Evolutionary conservation across 73 alveolate genomes (phyloP).

Genomic region (Uronychia setigera): DNA sequence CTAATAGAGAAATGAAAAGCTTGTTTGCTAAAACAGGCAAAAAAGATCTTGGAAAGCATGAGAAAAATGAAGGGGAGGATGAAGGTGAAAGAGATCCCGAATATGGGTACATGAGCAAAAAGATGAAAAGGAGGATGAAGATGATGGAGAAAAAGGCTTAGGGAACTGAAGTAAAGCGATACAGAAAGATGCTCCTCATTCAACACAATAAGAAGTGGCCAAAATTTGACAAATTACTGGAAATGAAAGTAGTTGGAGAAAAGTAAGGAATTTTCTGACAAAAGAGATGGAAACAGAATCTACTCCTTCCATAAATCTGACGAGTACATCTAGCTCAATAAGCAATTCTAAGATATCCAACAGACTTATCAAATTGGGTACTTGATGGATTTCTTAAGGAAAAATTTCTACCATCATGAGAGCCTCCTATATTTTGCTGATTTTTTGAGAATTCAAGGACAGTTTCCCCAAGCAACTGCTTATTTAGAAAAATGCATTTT

Average conservation of each 20-base stretch:
- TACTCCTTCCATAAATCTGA: constrained; percentile 45
- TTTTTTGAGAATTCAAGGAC: constrained; percentile 64
- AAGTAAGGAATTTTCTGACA: constrained; percentile 22
- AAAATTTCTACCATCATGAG: constrained; percentile 70
- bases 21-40: constrained; percentile 46
- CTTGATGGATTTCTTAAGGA: constrained; percentile 55
- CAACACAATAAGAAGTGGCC: constrained; percentile 62
- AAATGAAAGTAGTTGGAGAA: constrained; percentile 19
- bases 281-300: constrained; percentile 40
- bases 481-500: constrained; percentile 59
- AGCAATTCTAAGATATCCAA: constrained; percentile 53
- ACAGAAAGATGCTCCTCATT: constrained; percentile 48
- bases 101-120: constrained; percentile 39
- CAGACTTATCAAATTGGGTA: constrained; percentile 41
- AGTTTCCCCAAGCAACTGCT: constrained; percentile 49
- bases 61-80: constrained; percentile 34
- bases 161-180: constrained; percentile 1
- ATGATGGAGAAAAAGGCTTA: constrained; percentile 34
- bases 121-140: constrained; percentile 22
- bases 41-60: constrained; percentile 40
- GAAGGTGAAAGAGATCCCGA: constrained; percentile 5
- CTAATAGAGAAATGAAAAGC: constrained; percentile 41
- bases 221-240: constrained; percentile 17
- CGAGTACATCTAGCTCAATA: constrained; percentile 31
- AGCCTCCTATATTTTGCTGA: constrained; percentile 62